phyloP scores from a whole-genome alignment of 2,329 filamentous ascomycete genomes.

The Alternaria brassicae region DNA sequence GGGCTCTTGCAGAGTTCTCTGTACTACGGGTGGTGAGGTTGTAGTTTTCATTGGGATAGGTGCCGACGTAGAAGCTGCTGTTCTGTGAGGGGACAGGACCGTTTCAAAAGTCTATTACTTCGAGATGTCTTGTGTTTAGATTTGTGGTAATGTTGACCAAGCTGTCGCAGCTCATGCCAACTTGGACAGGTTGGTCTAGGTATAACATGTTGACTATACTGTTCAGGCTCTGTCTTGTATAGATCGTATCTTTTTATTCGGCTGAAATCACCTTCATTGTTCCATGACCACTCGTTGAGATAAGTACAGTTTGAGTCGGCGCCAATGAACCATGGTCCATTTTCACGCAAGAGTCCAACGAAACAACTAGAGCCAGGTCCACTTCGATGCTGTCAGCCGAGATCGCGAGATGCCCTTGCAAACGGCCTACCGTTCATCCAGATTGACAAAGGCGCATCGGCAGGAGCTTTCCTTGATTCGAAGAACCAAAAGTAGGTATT shows the following conservation, averaged over 20 bases:
- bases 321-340: slow-evolving; percentile 63
- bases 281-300: slow-evolving; percentile 68
- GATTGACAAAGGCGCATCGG: slow-evolving; percentile 63
- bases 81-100: slow-evolving; percentile 55
- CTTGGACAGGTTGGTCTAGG: slow-evolving; percentile 68
- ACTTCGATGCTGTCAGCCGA: slow-evolving; percentile 31
- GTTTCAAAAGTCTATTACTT: slow-evolving; percentile 41
- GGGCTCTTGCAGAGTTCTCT: slow-evolving; percentile 60
- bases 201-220: slow-evolving; percentile 60
- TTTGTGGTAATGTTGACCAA: slow-evolving; percentile 45
- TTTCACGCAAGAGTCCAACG: slow-evolving; percentile 49
- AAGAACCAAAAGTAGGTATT: slow-evolving; percentile 73
- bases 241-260: rapidly evolving
- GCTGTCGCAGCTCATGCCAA: slow-evolving; percentile 59
- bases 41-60: slow-evolving; percentile 56
- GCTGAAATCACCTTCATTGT: slow-evolving; percentile 54
- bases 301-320: slow-evolving; percentile 59
- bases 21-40: slow-evolving; percentile 59
- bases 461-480: slow-evolving; percentile 63
- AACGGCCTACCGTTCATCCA: slow-evolving; percentile 61
- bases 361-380: slow-evolving; percentile 62
- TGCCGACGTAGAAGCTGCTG: slow-evolving; percentile 61
- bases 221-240: not conserved
- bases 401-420: not conserved
- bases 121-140: slow-evolving; percentile 27